Percentiles rank a stretch among this genome's conserved stretches.
Evolutionary conservation across 2,329 filamentous ascomycete species (phyloP).

Genomic region (Calonectria fujianensis): DNA sequence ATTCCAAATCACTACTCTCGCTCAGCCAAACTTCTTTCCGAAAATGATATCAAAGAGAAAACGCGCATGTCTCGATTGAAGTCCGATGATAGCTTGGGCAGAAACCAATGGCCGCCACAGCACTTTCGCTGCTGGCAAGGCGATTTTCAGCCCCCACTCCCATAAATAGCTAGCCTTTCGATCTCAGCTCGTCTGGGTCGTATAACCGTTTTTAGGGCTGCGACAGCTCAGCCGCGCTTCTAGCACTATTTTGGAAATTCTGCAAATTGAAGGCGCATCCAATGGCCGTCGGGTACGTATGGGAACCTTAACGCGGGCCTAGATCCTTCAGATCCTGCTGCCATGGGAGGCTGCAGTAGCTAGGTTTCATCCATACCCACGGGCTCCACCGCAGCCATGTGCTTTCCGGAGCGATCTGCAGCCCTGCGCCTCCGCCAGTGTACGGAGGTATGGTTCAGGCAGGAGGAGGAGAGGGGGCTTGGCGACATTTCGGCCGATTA

Average conservation of each 20-base stretch:
- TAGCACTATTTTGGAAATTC: background rate
- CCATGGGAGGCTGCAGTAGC: background rate
- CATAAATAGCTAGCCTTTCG: background rate
- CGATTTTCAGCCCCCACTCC: background rate
- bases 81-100: background rate
- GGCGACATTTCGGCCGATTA: background rate
- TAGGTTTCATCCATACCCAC: background rate
- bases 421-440: background rate
- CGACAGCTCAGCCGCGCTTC: background rate
- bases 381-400: background rate
- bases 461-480: background rate
- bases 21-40: background rate
- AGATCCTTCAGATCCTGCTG: slow-evolving; percentile 2
- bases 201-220: background rate
- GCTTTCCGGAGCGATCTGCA: background rate
- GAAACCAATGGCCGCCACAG: background rate
- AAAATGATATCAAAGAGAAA: background rate
- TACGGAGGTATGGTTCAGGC: background rate
- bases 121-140: background rate
- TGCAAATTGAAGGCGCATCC: background rate
- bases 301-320: background rate
- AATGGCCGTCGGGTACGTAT: background rate
- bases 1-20: background rate
- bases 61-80: background rate
- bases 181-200: background rate